Evolutionary conservation across 2,329 filamentous ascomycete species (phyloP), one percentile per base, ranked within the genome.

Genomic region (Claviceps sp.): DNA sequence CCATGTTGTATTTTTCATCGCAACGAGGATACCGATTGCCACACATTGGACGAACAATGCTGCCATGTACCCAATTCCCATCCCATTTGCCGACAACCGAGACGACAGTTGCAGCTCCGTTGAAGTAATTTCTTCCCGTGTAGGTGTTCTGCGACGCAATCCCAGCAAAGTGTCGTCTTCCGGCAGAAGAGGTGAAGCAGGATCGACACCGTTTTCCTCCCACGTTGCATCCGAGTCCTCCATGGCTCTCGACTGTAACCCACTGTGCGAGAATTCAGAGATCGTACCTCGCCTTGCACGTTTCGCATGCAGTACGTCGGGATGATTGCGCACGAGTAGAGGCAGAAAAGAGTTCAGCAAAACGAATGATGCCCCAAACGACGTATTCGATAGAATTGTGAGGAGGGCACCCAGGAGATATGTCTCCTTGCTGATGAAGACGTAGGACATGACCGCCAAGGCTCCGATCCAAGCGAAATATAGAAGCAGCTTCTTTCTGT

Each of bases 311-410:
- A 67, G 58, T 14, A 70, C 62, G 40, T 72, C 71, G 1, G 86
- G 84, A 65, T 97, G 89, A 63, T 95, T 82, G 47, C 91, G 81
- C 53, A 97, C 93, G 9, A 98, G 76, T 8, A 98, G 73, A 0
- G 93, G 93, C 44, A 98, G 72, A 62, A 96, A 98, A 0, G 90
- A 95, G 69, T 98, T 98, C 46, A 98, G 72, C 13, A 98, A 76
- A 2, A 98, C 93, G 65, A 95, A 97, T 0, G 89, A 95, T 16
- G 90, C 89, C 22, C 93, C 93, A 63, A 96, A 95, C 45, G 88
- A 91, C 1, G 88, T 94, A 65, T 97, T 97, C 38, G 90, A 86
- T 48, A 97, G 73, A 57, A 97, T 88, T 34, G 93, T 90, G 54
- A 95, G 75, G 2, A 97, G 58, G 3, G 86, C 87, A 45, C 86